A percentile compares a stretch with the other conserved stretches of the same genome.
Conservation (phyloP, 257 asterid genomes). For the Linaria vulgaris region DNA sequence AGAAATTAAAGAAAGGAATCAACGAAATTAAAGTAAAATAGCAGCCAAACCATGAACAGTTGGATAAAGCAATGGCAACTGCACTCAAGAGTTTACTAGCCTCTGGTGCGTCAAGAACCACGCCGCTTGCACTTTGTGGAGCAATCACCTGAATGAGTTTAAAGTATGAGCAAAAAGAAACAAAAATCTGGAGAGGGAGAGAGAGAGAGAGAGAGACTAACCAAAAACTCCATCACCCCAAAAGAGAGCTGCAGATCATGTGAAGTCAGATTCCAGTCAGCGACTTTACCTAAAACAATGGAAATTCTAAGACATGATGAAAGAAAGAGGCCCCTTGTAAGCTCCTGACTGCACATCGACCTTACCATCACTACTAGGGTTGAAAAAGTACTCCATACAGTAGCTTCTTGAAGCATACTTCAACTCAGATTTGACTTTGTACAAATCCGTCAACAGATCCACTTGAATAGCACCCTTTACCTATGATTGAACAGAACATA, state of each 20-base stretch:
- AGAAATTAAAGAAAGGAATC: conserved; percentile 13
- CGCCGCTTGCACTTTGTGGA: conserved; percentile 90
- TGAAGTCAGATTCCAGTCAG: conserved; percentile 64
- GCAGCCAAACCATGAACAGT: conserved; percentile 74
- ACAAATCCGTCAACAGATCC: conserved; percentile 52
- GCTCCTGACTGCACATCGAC: conserved; percentile 21
- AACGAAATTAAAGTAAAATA: conserved; percentile 24
- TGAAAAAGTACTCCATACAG: conserved; percentile 78
- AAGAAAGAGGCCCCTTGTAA: conserved; percentile 12
- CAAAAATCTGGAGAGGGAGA: background rate
- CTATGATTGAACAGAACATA: conserved; percentile 39
- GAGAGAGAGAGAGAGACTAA: conserved; percentile 38
- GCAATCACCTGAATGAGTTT: conserved; percentile 70
- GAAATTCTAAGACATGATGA: conserved; percentile 28
- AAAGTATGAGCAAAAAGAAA: conserved; percentile 1
- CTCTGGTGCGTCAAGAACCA: conserved; percentile 91
- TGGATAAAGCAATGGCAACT: conserved; percentile 88
- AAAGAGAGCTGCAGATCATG: conserved; percentile 86
- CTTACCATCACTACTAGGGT: conserved; percentile 50
- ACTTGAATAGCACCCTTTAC: conserved; percentile 60
- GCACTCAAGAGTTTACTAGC: conserved; percentile 96
- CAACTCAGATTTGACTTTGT: conserved; percentile 74
- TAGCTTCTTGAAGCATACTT: conserved; percentile 73
- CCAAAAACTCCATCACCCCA: conserved; percentile 91
- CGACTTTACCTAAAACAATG: conserved; percentile 49